These are phyloP conservation scores for Thymus mandschuricus DNA, from an alignment of 257 asterid genomes.

Conservation along the genomic window DNA sequence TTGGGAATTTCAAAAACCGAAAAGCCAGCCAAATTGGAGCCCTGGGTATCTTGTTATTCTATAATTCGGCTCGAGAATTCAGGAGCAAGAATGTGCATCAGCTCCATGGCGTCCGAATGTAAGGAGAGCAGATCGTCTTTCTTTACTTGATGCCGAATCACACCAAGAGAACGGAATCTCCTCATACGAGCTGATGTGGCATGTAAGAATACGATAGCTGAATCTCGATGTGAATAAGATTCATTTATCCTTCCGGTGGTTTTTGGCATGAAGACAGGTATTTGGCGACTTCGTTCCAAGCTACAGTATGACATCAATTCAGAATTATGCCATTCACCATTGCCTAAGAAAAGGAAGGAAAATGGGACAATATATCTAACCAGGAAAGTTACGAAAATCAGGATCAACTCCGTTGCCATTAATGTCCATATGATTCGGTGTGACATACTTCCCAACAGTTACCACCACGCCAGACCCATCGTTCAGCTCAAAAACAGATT, in stretches of 20 bases:
- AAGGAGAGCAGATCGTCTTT: background rate
- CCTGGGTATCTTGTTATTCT: background rate
- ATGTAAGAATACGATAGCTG: background rate
- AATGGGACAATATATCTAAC: slow-evolving; percentile 37
- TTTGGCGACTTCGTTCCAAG: slow-evolving; percentile 74
- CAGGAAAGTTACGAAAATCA: slow-evolving; percentile 82
- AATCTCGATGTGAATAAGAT: slow-evolving; percentile 6
- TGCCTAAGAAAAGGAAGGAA: background rate
- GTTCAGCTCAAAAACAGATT: slow-evolving; percentile 92
- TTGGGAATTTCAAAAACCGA: slow-evolving; percentile 12
- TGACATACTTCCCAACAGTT: slow-evolving; percentile 93
- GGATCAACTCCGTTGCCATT: slow-evolving; percentile 94
- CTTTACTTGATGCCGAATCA: background rate
- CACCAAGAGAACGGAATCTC: background rate
- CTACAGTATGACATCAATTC: slow-evolving; percentile 46
- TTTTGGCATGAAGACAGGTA: slow-evolving; percentile 73
- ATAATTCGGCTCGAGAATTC: background rate
- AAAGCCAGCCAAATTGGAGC: background rate
- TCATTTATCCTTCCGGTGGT: slow-evolving; percentile 52
- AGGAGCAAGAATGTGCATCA: slow-evolving; percentile 17
- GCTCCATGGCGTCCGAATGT: slow-evolving; percentile 1
- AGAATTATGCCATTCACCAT: background rate
- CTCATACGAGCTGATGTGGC: background rate
- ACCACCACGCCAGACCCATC: slow-evolving; percentile 97
- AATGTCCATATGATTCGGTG: slow-evolving; percentile 86